Evolutionary conservation across 2,329 filamentous ascomycete genomes (phyloP).

Genomic region (Diaporthe longicolla): DNA sequence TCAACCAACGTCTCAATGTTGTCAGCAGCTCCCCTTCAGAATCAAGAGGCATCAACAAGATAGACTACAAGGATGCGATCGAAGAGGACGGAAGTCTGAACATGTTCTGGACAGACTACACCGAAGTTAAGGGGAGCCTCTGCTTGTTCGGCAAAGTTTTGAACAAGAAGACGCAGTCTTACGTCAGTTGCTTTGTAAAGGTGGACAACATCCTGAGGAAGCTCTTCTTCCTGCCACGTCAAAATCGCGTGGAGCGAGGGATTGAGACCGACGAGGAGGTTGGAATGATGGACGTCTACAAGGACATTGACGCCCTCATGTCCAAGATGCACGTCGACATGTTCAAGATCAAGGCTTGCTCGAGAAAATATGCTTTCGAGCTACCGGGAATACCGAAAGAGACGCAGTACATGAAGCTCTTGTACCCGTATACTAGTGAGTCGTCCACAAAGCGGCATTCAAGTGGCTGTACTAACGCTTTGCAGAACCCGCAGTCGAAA

Average conservation of each 20-base stretch:
- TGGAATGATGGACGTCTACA: slow-evolving; percentile 89
- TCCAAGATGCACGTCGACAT: slow-evolving; percentile 85
- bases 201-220: slow-evolving; percentile 95
- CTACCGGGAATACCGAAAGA: slow-evolving; percentile 88
- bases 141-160: slow-evolving; percentile 97
- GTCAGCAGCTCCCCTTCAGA: slow-evolving; percentile 80
- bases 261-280: slow-evolving; percentile 82
- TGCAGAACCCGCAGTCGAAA: slow-evolving; percentile 77
- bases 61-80: slow-evolving; percentile 86
- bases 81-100: slow-evolving; percentile 92
- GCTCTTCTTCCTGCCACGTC: slow-evolving; percentile 90
- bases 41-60: slow-evolving; percentile 78
- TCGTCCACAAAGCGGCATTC: slow-evolving; percentile 38
- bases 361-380: slow-evolving; percentile 96
- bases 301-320: slow-evolving; percentile 91
- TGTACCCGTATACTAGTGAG: slow-evolving; percentile 91
- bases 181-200: slow-evolving; percentile 95
- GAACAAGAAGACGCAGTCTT: slow-evolving; percentile 83
- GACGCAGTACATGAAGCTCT: slow-evolving; percentile 91
- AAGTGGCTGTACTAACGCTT: slow-evolving; percentile 43
- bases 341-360: slow-evolving; percentile 94
- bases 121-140: slow-evolving; percentile 89
- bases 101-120: slow-evolving; percentile 98
- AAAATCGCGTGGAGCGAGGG: slow-evolving; percentile 69
- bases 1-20: slow-evolving; percentile 89